Conservation (phyloP, 2,329 filamentous ascomycete species). For the Fusarium ramigenum region DNA sequence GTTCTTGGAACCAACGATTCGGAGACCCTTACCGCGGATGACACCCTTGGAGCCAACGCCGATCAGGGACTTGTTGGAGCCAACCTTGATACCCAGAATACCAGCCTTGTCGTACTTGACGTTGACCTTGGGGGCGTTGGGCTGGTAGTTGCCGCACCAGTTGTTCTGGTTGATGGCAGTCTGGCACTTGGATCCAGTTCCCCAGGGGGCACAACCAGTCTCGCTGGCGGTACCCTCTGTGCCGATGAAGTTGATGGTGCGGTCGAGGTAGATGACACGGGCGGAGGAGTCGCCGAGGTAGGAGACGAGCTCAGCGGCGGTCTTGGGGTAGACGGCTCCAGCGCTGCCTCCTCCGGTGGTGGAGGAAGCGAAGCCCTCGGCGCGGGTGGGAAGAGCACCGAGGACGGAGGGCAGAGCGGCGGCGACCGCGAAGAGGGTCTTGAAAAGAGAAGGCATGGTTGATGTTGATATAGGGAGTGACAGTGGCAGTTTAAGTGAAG, state of each 20-base stretch:
- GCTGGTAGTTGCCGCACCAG: conserved; percentile 69
- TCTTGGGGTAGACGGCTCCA: conserved; percentile 61
- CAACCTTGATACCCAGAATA: conserved; percentile 59
- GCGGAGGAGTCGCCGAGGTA: conserved; percentile 65
- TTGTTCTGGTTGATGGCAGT: conserved; percentile 67
- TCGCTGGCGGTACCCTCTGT: conserved; percentile 62
- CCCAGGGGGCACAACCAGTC: conserved; percentile 67
- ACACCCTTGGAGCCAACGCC: conserved; percentile 62
- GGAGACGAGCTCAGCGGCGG: conserved; percentile 63
- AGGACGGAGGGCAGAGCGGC: conserved; percentile 33
- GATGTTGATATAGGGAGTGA: background rate
- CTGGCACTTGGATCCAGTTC: conserved; percentile 63
- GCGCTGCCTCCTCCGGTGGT: conserved; percentile 69
- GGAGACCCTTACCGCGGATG: conserved; percentile 67
- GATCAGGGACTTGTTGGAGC: conserved; percentile 66
- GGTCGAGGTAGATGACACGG: conserved; percentile 67
- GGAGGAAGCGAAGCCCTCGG: conserved; percentile 57
- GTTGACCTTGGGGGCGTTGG: conserved; percentile 55
- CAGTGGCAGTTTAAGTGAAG: background rate
- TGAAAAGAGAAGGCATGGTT: conserved; percentile 34
- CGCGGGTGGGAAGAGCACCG: conserved; percentile 46
- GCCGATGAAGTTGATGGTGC: conserved; percentile 64
- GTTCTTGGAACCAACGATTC: conserved; percentile 59
- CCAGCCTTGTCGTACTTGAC: conserved; percentile 63
- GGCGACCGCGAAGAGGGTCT: conserved; percentile 31